These are phyloP conservation scores for Phaseolus coccineus DNA, from an alignment of 331 rosid species.

Conservation along the genomic window DNA sequence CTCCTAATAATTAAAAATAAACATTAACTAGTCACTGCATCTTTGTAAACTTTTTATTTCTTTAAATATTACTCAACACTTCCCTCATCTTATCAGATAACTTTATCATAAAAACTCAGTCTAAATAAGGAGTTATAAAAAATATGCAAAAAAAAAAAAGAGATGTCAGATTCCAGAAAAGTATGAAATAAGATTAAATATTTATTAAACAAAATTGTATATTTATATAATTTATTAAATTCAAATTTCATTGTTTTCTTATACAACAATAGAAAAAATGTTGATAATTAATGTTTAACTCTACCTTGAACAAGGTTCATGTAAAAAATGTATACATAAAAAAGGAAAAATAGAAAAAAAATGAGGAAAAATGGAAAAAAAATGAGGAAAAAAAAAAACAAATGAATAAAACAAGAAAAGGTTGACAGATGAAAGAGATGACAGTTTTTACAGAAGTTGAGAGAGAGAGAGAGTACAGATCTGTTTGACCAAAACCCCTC, in stretches of 20 bases:
- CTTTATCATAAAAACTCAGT: background rate
- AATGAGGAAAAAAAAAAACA: background rate
- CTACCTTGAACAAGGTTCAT: background rate
- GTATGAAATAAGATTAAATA: background rate
- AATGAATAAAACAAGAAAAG: background rate
- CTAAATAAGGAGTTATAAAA: background rate
- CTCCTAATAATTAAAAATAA: background rate
- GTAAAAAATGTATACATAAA: background rate
- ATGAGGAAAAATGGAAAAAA: background rate
- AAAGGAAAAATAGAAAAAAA: background rate
- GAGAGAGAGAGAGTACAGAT: constrained; percentile 44
- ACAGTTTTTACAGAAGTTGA: constrained; percentile 38
- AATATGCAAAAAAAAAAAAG: background rate
- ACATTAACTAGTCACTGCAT: background rate
- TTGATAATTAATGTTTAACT: background rate
- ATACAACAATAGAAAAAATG: background rate
- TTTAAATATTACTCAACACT: background rate
- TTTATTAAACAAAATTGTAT: background rate
- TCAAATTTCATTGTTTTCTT: background rate
- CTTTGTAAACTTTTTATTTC: background rate
- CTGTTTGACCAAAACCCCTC: constrained; percentile 47
- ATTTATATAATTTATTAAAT: background rate
- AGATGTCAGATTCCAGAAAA: too few relatives aligned
- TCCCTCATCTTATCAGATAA: background rate
- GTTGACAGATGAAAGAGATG: constrained; percentile 32